These are phyloP conservation scores for Lasiosphaeris hirsuta DNA, from an alignment of 495 filamentous ascomycete genomes.

Conservation along the genomic window DNA sequence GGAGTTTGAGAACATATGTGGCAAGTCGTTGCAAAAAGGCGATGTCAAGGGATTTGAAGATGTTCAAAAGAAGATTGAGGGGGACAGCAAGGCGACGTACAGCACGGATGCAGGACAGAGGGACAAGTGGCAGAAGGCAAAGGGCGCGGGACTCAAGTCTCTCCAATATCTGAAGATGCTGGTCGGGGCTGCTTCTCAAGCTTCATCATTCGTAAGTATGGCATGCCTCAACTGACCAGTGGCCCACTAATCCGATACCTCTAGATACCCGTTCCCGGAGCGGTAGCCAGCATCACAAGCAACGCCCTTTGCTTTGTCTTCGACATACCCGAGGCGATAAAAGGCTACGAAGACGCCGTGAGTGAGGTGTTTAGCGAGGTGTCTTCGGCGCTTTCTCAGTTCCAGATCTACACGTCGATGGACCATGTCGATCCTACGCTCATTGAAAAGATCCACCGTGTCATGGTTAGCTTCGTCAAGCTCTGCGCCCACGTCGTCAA, in stretches of 20 bases:
- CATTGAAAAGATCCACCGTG: slow-evolving; percentile 6
- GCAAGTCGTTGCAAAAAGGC: slow-evolving; percentile 10
- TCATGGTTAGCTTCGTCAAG: slow-evolving; percentile 18
- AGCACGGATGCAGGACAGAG: not conserved
- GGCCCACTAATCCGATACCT: not conserved
- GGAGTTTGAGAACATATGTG: slow-evolving; percentile 12
- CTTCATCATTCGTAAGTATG: slow-evolving; percentile 7
- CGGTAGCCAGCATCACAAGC: slow-evolving; percentile 8
- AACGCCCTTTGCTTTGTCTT: slow-evolving; percentile 16
- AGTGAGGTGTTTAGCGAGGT: slow-evolving; percentile 8
- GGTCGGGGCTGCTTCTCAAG: slow-evolving; percentile 13
- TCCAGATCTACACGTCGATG: slow-evolving; percentile 14
- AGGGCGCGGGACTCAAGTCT: slow-evolving; percentile 9
- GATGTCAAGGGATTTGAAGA: slow-evolving; percentile 15
- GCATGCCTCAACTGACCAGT: not conserved
- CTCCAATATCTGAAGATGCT: slow-evolving; percentile 15
- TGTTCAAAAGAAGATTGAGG: slow-evolving; percentile 10
- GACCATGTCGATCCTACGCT: slow-evolving; percentile 4
- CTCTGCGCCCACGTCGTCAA: slow-evolving; percentile 17
- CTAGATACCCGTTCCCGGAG: slow-evolving; percentile 7
- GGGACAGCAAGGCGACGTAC: not conserved
- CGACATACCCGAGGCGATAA: slow-evolving; percentile 13
- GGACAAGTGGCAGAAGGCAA: slow-evolving; percentile 15
- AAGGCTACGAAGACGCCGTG: slow-evolving; percentile 15
- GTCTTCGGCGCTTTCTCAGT: slow-evolving; percentile 13